These are phyloP conservation scores for Dioscorea zingiberensis DNA, from an alignment of 106 monocot genomes.

Conservation along the genomic window DNA sequence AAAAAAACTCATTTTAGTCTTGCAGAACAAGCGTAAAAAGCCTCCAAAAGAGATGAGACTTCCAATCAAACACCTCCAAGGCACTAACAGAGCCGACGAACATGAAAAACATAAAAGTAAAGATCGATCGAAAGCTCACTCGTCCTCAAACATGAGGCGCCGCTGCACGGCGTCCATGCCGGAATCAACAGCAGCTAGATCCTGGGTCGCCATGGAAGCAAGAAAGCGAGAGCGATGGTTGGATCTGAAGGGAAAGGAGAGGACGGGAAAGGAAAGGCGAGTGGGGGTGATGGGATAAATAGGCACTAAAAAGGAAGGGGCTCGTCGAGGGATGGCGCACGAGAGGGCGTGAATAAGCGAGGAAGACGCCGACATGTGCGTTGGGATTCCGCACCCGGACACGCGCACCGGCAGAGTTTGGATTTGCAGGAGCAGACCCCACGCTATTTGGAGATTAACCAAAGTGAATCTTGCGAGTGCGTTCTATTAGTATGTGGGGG, in stretches of 20 bases:
- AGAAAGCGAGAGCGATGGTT: background rate
- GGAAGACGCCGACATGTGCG: constrained; percentile 6
- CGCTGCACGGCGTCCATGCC: constrained; percentile 89
- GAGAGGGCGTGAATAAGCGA: background rate
- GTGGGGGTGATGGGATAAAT: background rate
- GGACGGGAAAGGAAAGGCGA: no score
- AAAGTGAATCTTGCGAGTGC: no score
- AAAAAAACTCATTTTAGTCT: background rate
- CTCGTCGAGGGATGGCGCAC: background rate
- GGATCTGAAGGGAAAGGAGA: background rate
- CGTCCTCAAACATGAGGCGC: constrained; percentile 98
- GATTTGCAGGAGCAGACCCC: no score
- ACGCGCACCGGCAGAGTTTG: no score
- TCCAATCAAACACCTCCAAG: background rate
- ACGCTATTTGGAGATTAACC: no score
- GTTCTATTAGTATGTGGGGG: no score
- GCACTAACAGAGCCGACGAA: background rate
- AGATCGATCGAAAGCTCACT: constrained; percentile 36
- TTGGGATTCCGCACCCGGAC: background rate
- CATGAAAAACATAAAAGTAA: background rate
- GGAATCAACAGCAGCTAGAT: constrained; percentile 16
- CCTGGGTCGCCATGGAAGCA: background rate
- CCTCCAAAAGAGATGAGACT: background rate
- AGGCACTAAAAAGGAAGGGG: background rate
- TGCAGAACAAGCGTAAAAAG: no score